Percentiles rank a stretch among this genome's conserved stretches.
These are phyloP conservation scores for Pulveroboletus sp. DNA, from an alignment of 768 basidiomycete genomes.

Conservation along the genomic window DNA sequence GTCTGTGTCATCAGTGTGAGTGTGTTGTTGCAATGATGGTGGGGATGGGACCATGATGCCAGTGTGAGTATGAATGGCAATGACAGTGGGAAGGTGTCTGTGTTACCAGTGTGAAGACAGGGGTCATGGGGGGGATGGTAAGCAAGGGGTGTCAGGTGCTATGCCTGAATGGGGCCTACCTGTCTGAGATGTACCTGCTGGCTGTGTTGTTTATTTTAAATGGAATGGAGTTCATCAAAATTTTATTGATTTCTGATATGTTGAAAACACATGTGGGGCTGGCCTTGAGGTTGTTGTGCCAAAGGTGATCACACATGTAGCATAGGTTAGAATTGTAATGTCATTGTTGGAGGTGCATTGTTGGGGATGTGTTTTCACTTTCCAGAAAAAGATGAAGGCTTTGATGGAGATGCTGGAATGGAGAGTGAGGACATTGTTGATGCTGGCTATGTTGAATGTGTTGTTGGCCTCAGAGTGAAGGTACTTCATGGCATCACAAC, in stretches of 20 bases:
- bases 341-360: not conserved
- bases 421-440: not conserved
- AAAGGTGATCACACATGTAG: not conserved
- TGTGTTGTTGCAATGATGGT: no score
- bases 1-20: no score
- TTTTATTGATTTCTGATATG: not conserved
- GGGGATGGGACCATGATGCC: no score
- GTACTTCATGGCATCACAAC: no score
- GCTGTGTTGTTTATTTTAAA: not conserved
- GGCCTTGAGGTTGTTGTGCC: not conserved
- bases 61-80: no score
- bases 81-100: no score
- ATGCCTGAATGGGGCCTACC: no score
- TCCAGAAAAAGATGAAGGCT: not conserved
- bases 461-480: no score
- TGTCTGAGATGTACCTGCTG: no score
- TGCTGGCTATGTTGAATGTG: not conserved
- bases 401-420: not conserved
- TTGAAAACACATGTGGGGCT: not conserved
- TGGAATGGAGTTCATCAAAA: not conserved
- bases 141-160: no score
- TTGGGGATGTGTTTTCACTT: not conserved
- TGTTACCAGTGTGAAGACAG: no score
- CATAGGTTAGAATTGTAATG: not conserved
- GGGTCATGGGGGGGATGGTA: no score